Base-by-base conservation (phyloP, 2,329 filamentous ascomycete species). In the Karstenula rhodostoma region DNA sequence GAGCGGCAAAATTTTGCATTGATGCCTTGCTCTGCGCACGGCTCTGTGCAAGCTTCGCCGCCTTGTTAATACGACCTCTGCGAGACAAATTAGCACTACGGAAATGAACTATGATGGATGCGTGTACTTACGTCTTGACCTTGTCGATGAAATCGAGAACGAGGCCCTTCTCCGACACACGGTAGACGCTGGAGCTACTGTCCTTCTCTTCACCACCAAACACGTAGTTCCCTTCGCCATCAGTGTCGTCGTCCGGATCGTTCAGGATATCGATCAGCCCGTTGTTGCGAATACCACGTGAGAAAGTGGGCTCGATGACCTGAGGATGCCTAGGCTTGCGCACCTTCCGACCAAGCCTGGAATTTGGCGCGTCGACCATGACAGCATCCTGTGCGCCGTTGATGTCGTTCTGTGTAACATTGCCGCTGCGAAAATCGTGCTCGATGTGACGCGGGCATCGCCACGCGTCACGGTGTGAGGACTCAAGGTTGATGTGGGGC, bases 361-460 rank as follows among this genome's bases (percentile, higher is more conserved):
- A 60, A 61, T 62, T 61, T 54, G 69, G 66, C 56, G 64, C 70
- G 62, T 74, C 71, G 48, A 55, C 60, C 72, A 77, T 73, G 53
- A 70, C 68, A 61, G 65, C 58, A 65, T 75, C 65, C 47, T 69
- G 67, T 44, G 60, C 57, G 7, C 65, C 64, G 49, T 71, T 74
- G n/a, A 77, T 65, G 60, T 77, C 73, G 33, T 76, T 67, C 63
- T 77, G 75, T 43, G 71, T 42, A 40, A 77, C 62, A 10, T 68
- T 58, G 27, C 75, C 75, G 43, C 70, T 76, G 50, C 73, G 73
- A 59, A 96, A 83, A 58, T 94, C 85, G 64, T 94, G 89, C 56
- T 95, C 92, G 44, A 90, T 84, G 75, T 99, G 95, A 65, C 91
- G 88, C 52, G 94, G 94, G 74, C 95, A 99, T 78, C 89, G 90